Evolutionary conservation across 306 rosid genomes (phyloP).

Genomic region (Castanea sativa): DNA sequence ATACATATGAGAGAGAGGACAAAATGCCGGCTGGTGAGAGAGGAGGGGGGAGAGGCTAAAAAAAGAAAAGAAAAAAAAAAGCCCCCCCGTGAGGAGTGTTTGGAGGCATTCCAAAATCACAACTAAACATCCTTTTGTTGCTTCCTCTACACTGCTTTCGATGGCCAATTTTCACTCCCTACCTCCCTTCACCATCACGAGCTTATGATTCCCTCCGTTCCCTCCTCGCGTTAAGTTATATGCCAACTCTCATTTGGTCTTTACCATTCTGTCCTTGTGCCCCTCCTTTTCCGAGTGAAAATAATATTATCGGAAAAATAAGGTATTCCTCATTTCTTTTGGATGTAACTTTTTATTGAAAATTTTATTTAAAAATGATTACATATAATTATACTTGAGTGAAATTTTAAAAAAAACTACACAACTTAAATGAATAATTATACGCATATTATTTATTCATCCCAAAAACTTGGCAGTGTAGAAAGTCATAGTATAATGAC

Average conservation of each 20-base stretch:
- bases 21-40: slow-evolving; percentile 28
- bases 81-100: slow-evolving; percentile 99
- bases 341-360: background rate
- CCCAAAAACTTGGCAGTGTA: background rate
- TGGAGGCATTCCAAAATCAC: slow-evolving; percentile 87
- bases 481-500: background rate
- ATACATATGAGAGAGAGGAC: slow-evolving; percentile 35
- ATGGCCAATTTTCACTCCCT: slow-evolving; percentile 50
- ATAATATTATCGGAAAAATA: background rate
- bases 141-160: slow-evolving; percentile 81
- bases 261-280: slow-evolving; percentile 39
- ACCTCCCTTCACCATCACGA: slow-evolving; percentile 54
- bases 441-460: background rate
- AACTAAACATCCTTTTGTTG: slow-evolving; percentile 59
- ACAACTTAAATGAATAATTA: background rate
- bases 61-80: background rate
- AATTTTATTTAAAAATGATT: no score
- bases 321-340: no score
- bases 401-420: no score
- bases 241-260: background rate
- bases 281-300: background rate
- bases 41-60: slow-evolving; percentile 24
- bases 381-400: no score
- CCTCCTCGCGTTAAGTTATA: background rate
- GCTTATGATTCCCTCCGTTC: slow-evolving; percentile 37